phyloP scores from a whole-genome alignment of 352 stramenopile genomes.

The Globisporangium abappressorium region DNA sequence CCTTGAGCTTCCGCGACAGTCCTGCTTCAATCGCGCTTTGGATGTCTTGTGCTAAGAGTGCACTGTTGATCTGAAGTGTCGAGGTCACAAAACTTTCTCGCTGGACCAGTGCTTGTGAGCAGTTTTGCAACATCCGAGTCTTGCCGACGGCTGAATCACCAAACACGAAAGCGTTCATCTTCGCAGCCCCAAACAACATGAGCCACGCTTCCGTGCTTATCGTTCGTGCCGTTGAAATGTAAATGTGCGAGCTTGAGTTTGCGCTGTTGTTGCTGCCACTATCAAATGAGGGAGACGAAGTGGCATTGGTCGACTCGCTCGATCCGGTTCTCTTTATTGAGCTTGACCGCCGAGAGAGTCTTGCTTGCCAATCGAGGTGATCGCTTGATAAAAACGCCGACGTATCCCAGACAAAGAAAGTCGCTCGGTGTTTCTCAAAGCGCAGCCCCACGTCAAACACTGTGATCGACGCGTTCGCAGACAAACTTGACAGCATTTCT shows the following conservation, averaged over 20 bases:
- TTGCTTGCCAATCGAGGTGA: slow-evolving; percentile 25
- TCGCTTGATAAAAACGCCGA: slow-evolving; percentile 8
- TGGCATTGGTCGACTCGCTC: background rate
- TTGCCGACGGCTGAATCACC: slow-evolving; percentile 55
- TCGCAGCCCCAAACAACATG: slow-evolving; percentile 31
- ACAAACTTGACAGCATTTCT: slow-evolving; percentile 21
- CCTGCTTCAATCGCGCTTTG: slow-evolving; percentile 36
- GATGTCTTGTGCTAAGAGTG: slow-evolving; percentile 28
- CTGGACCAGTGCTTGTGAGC: slow-evolving; percentile 29
- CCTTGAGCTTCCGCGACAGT: slow-evolving; percentile 51
- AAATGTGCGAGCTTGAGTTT: slow-evolving; percentile 23
- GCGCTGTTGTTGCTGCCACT: background rate
- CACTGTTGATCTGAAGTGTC: slow-evolving; percentile 31
- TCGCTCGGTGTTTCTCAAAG: slow-evolving; percentile 27
- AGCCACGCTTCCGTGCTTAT: slow-evolving; percentile 39
- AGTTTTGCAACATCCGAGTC: slow-evolving; percentile 39
- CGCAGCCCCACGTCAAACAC: slow-evolving; percentile 43
- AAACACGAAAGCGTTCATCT: slow-evolving; percentile 44
- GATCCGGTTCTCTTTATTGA: background rate
- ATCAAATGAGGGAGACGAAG: background rate
- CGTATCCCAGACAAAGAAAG: slow-evolving; percentile 31
- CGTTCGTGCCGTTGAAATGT: slow-evolving; percentile 40
- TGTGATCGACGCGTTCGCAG: slow-evolving; percentile 18
- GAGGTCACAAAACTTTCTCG: slow-evolving; percentile 32
- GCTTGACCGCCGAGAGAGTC: slow-evolving; percentile 27